These are phyloP conservation scores for Kluyveromyces lactis DNA, from an alignment of 805 yeast genomes.

Conservation along the genomic window DNA sequence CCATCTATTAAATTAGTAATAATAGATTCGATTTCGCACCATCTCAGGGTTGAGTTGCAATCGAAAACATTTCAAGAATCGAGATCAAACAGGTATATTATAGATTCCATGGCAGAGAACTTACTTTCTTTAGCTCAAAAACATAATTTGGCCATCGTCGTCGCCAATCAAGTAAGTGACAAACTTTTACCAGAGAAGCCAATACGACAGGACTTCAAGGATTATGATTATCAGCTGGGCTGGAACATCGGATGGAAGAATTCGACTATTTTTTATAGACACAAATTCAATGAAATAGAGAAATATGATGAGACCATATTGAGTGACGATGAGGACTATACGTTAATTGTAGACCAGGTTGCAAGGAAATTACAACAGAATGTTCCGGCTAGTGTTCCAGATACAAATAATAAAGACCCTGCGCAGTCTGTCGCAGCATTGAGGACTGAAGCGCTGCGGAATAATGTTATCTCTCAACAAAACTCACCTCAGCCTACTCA, in stretches of 20 bases:
- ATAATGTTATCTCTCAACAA: constrained; percentile 6
- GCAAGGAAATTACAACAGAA: not conserved
- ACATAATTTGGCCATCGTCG: constrained; percentile 50
- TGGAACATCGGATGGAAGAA: constrained; percentile 72
- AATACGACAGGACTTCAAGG: constrained; percentile 19
- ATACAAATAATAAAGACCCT: not conserved
- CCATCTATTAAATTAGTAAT: constrained; percentile 46
- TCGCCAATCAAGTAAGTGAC: constrained; percentile 77
- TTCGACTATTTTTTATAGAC: constrained; percentile 28
- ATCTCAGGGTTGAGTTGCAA: constrained; percentile 54
- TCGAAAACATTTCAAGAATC: constrained; percentile 31
- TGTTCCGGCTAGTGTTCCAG: not conserved
- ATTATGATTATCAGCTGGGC: constrained; percentile 58
- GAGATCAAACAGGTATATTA: constrained; percentile 35
- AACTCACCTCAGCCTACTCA: not conserved
- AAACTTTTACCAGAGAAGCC: constrained; percentile 24
- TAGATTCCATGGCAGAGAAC: constrained; percentile 36
- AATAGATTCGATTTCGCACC: constrained; percentile 80
- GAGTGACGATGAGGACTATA: constrained; percentile 26
- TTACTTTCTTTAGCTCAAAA: constrained; percentile 42
- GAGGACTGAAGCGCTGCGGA: not conserved
- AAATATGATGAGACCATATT: constrained; percentile 12
- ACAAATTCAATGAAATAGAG: constrained; percentile 12
- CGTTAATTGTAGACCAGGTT: constrained; percentile 7
- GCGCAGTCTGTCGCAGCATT: not conserved